These are phyloP conservation scores for Metarhizium anisopliae DNA, from an alignment of 2,329 filamentous ascomycete genomes.

Conservation along the genomic window DNA sequence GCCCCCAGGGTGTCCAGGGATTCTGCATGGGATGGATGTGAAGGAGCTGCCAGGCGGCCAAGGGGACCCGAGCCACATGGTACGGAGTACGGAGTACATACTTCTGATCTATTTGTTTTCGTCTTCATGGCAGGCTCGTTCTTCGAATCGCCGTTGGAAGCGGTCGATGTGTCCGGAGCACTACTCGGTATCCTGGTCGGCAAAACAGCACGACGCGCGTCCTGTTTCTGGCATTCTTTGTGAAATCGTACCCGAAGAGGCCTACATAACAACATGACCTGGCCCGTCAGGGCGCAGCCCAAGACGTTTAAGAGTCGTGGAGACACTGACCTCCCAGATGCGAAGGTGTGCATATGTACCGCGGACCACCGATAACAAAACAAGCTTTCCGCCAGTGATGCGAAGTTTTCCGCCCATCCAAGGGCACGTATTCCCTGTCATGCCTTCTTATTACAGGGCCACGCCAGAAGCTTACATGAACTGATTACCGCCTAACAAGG, in stretches of 20 bases:
- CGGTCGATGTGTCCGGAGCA: not conserved
- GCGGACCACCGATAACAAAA: conserved; percentile 1
- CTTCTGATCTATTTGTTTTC: not conserved
- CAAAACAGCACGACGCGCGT: not conserved
- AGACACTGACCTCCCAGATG: too few relatives aligned
- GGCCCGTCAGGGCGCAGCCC: too few relatives aligned
- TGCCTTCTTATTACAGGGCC: not conserved
- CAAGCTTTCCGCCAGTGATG: not conserved
- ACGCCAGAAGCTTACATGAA: not conserved
- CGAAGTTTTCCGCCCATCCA: not conserved
- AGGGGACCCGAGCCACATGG: not conserved
- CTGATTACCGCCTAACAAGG: not conserved
- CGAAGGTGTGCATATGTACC: not conserved
- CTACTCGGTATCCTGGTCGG: not conserved
- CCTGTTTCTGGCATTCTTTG: not conserved
- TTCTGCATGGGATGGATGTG: not conserved
- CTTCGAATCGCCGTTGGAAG: not conserved
- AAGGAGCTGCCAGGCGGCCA: not conserved
- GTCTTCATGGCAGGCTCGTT: not conserved
- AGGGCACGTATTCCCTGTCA: not conserved
- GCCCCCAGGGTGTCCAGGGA: not conserved
- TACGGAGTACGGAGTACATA: not conserved
- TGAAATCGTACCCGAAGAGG: too few relatives aligned
- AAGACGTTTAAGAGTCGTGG: too few relatives aligned
- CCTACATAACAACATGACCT: too few relatives aligned